Base-by-base conservation (phyloP, 2,329 filamentous ascomycete genomes). In the Ophiostoma australiae region DNA sequence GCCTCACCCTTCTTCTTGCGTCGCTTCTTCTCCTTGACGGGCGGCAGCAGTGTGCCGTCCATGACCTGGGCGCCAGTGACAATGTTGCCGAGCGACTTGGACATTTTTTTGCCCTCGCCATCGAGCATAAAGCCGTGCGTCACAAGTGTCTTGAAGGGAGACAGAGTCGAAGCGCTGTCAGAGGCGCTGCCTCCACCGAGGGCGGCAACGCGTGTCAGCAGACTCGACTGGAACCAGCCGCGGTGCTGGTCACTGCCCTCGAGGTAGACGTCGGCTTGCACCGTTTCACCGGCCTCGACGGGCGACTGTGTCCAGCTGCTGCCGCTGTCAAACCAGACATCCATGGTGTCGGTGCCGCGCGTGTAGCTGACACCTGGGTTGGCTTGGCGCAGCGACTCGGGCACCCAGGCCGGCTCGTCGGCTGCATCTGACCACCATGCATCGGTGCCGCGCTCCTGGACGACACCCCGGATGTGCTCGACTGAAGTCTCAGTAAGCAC, bases 251-350 rank as follows among this genome's bases (percentile, higher is more conserved):
- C 95, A 3, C 91, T 92, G 41, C 95, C 95, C 81, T 99, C 95
- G 2, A 98, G 86, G 78, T 97, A 98, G 33, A 98, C 86, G 78
- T 99, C 93, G 0, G 93, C 93, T 33, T 78, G 89, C 74, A 37
- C 78, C 6, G 41, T 35, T 48, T 44, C 35, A 37, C 82, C 83
- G n/a, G 17, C 23, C 15, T 39, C 63, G 17, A 37, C 17, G 8
- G 35, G 65, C 2, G 65, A 27, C 77, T 87, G 84, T 4, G 84
- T 91, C 95, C 95, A 99, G 77, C 93, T 97, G 68, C 91, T 97
- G 6, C 95, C 95, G 75, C 95, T 98, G 79, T 99, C 95, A 76
- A 99, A 99, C 95, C 95, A 99, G 11, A 99, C 95, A 79, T 99
- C 95, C 95, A 99, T 99, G 0, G 95, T 99, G 77, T 99, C 95